phyloP scores from a whole-genome alignment of 352 stramenopile species.

The Phytophthora macrochlamydospora region DNA sequence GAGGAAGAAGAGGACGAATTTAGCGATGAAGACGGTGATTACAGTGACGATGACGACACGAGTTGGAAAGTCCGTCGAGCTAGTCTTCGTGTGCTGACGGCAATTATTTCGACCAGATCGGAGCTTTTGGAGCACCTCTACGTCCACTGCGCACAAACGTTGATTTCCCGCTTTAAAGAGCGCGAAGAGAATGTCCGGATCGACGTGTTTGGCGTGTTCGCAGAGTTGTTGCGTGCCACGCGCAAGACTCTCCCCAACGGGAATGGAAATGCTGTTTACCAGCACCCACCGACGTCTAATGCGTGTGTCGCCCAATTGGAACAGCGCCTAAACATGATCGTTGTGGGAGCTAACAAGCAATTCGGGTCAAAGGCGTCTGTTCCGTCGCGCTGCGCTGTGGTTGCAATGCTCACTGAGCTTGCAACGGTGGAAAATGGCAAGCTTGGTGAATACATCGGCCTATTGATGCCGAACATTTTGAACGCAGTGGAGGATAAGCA shows the following conservation, averaged over 20 bases:
- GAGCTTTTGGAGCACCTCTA: slow-evolving; percentile 89
- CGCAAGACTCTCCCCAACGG: slow-evolving; percentile 51
- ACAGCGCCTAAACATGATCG: slow-evolving; percentile 71
- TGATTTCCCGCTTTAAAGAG: slow-evolving; percentile 95
- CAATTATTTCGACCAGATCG: slow-evolving; percentile 89
- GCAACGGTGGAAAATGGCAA: slow-evolving; percentile 80
- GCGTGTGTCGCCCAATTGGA: slow-evolving; percentile 62
- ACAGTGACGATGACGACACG: slow-evolving; percentile 94
- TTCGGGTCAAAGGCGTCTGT: slow-evolving; percentile 82
- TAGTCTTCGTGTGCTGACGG: slow-evolving; percentile 91
- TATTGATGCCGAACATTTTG: slow-evolving; percentile 82
- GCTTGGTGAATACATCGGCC: slow-evolving; percentile 69
- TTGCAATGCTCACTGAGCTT: slow-evolving; percentile 85
- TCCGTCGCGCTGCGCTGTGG: slow-evolving; percentile 78
- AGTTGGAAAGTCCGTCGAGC: slow-evolving; percentile 97
- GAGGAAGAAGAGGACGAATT: slow-evolving; percentile 88
- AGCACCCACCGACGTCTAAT: slow-evolving; percentile 38
- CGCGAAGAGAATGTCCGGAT: slow-evolving; percentile 99
- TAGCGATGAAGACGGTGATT: slow-evolving; percentile 87
- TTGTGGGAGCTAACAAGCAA: slow-evolving; percentile 81
- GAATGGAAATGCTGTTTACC: slow-evolving; percentile 21
- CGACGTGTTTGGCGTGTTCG: slow-evolving; percentile 96
- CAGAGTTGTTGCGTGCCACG: slow-evolving; percentile 88
- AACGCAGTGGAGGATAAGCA: slow-evolving; percentile 89
- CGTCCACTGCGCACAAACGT: slow-evolving; percentile 74